phyloP scores from a whole-genome alignment of 257 asterid genomes.

The Penstemon barbatus region DNA sequence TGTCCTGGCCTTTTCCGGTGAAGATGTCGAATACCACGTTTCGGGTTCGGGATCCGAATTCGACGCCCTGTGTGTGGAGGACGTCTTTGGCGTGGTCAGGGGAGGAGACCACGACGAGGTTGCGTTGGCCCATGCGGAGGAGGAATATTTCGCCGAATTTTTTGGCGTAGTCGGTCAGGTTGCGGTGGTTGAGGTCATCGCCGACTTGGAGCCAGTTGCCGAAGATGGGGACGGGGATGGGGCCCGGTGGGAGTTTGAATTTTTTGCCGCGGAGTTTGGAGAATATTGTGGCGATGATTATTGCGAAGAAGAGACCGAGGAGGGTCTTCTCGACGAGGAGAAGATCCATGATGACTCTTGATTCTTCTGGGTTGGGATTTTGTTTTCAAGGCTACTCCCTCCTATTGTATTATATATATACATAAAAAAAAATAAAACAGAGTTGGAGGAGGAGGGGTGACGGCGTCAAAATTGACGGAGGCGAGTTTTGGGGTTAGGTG shows the following conservation, averaged over 20 bases:
- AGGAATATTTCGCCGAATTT: slow-evolving; percentile 56
- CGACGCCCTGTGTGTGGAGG: slow-evolving; percentile 65
- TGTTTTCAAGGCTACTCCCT: no score
- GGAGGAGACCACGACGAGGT: slow-evolving; percentile 66
- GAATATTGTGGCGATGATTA: slow-evolving; percentile 39
- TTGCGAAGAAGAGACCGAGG: slow-evolving; percentile 53
- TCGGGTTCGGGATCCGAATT: slow-evolving; percentile 69
- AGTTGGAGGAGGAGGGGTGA: no score
- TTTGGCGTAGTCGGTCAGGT: slow-evolving; percentile 47
- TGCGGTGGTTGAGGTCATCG: slow-evolving; percentile 60
- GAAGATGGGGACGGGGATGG: slow-evolving; percentile 56
- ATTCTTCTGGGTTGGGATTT: no score
- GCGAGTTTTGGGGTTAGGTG: no score
- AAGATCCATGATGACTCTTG: slow-evolving; percentile 42
- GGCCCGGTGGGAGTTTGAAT: slow-evolving; percentile 72
- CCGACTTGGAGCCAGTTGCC: slow-evolving; percentile 82
- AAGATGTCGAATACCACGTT: slow-evolving; percentile 74
- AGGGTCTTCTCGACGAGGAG: slow-evolving; percentile 61
- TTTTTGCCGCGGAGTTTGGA: slow-evolving; percentile 57
- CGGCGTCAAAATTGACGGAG: no score
- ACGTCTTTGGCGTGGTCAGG: slow-evolving; percentile 66
- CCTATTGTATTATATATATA: no score
- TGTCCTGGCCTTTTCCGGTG: slow-evolving; percentile 77
- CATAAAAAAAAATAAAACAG: no score
- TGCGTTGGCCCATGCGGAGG: slow-evolving; percentile 66